A percentile compares a stretch with the other conserved stretches of the same genome.
These are phyloP conservation scores for Trichoderma sp. DNA, from an alignment of 2,329 filamentous ascomycete genomes.

Conservation along the genomic window DNA sequence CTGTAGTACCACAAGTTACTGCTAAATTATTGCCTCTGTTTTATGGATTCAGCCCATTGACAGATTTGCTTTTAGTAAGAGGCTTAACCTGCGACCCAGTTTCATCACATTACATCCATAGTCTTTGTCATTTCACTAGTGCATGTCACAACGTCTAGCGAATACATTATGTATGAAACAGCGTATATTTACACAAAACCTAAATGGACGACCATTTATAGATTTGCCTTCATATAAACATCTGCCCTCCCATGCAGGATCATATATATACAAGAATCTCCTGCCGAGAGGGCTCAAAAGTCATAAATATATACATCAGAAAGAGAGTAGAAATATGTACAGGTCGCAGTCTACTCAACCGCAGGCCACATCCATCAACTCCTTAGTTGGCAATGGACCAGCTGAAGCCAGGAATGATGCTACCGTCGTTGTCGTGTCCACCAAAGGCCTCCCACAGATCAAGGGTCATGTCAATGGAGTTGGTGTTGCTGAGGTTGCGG, in stretches of 20 bases:
- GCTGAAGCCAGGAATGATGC: not conserved
- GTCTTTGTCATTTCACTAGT: not conserved
- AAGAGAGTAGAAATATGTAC: slow-evolving; percentile 10
- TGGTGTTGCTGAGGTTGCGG: slow-evolving; percentile 6
- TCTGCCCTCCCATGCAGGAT: not conserved
- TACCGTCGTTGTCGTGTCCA: slow-evolving; percentile 15
- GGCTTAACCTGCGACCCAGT: no score
- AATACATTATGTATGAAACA: not conserved
- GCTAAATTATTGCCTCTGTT: no score
- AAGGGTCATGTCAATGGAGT: slow-evolving; percentile 20
- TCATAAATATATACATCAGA: slow-evolving; percentile 12
- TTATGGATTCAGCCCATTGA: no score
- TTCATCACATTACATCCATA: not conserved
- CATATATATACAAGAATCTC: not conserved
- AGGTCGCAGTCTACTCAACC: not conserved
- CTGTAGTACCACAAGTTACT: not conserved
- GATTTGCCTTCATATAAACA: not conserved
- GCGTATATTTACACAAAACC: not conserved
- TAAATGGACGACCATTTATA: not conserved
- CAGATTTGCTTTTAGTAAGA: no score
- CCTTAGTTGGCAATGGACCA: not conserved
- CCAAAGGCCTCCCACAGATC: slow-evolving; percentile 19
- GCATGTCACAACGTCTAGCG: not conserved
- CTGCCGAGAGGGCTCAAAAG: not conserved
- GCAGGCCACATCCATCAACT: not conserved